Base-by-base conservation (phyloP, 2,329 filamentous ascomycete species). In the Emmonsiellopsis sp. region DNA sequence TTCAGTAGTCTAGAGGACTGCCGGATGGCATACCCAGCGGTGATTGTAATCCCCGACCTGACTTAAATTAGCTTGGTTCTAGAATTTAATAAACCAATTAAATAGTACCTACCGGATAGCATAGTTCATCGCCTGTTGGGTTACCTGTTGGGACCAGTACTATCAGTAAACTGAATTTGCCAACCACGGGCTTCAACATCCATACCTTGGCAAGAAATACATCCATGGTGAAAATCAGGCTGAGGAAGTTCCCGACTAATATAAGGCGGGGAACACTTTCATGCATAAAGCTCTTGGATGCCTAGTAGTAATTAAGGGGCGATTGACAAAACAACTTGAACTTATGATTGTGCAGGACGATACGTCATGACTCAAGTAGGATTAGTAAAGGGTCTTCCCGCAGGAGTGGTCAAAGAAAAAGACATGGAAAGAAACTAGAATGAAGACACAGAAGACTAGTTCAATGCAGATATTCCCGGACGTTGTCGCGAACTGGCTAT, bases 91-190 rank as follows among this genome's bases (percentile, higher is more conserved):
- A 33, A 27, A 27, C 21, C 3, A 27, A 27, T 31, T 10, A 42
- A 32, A 10, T 17, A 37, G 49, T 8, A 42, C 58, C 51, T 66
- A 72, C 70, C 87, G 79, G 63, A 96, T 91, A 66, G 90, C 90
- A 80, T 93, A 94, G 73, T 89, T 95, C 79, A 94, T 85, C 49
- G 88, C 88, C 73, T 94, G 88, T 61, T 85, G 79, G 55, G 84
- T 86, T 60, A 84, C 72, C 81, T 84, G 57, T 45, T 10, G 9
- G 3, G 1, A 4, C 21, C 21, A 27, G 39, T 43, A 5, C 8
- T 21, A 21, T 49, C 11, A 49, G 46, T 31, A 36, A 32, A 27
- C 45, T 17, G 33, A 8, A 42, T 17, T 14, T 49, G 7, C 6
- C 14, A 27, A 31, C 31, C 7, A 11, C 5, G 36, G 14, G 13